Evolutionary conservation across 106 monocot species (phyloP), one percentile per base, ranked within the genome.

Genomic region (Apostasia shenzhenica): DNA sequence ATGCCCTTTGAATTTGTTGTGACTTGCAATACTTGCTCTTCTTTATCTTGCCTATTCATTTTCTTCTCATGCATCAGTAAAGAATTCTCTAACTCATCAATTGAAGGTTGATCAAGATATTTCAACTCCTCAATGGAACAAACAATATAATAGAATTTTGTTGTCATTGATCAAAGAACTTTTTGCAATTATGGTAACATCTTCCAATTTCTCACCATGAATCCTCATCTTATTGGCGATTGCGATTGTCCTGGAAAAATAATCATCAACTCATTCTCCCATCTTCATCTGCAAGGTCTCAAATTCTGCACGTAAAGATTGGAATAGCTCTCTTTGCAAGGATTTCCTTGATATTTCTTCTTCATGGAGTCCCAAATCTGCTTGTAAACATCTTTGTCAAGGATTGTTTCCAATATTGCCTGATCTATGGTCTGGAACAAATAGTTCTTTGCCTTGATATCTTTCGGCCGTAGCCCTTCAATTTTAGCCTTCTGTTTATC

Each of bases 51-150:
- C 1, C 1, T 66, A 5, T 47, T 66, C 5, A 66, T 9, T 66
- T 4, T 61, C 38, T 61, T 4, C 39, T 61, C 39, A 61, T 61
- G 61, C 6, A 41, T 10, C 5, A 39, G 26, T 41, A 66, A 66
- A 7, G 66, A 66, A 48, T n/a, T n/a, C 3, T 47, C 13, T 5
- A 66, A n/a, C 14, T 66, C 46, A 66, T 66, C 44, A 11, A 48
- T n/a, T 1, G 66, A 47, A 2, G 48, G 2, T 47, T 1, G 3
- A 45, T 66, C 44, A 45, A 47, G 14, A 66, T 66, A 3, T 4
- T 45, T 66, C 14, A 48, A 66, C 55, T 69, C 69, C n/a, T 69
- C 69, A 43, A 55, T 69, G 14, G 69, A 5, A 56, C 55, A 54
- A 41, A 69, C 69, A 55, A 69, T 44, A 56, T 69, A 55, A 56